Evolutionary conservation across 169 alveolate species (phyloP), one percentile per base, ranked within the genome.

Genomic region (Eimeria falciformis): DNA sequence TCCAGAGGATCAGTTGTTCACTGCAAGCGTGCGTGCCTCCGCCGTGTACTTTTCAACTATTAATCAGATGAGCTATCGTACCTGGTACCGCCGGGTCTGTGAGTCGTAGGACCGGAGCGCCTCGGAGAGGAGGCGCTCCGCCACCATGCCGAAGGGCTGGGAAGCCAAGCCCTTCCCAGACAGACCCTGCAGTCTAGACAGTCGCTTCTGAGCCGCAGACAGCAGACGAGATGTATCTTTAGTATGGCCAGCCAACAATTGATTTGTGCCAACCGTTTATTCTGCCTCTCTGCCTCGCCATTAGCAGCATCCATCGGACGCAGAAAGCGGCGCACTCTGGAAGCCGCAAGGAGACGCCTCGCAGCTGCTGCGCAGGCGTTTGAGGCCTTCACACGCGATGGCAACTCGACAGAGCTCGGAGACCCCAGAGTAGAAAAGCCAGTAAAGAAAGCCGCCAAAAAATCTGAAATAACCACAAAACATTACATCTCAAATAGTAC

Each of bases 21-120:
- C 62, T 50, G 62, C 7, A 50, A 14, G 62, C 62, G n/a, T n/a
- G n/a, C n/a, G n/a, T n/a, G n/a, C n/a, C n/a, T n/a, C n/a, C n/a
- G n/a, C n/a, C n/a, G n/a, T n/a, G n/a, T n/a, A n/a, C n/a, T n/a
- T n/a, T n/a, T n/a, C n/a, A n/a, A n/a, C n/a, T n/a, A n/a, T n/a
- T n/a, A n/a, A n/a, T n/a, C n/a, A n/a, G n/a, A n/a, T n/a, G n/a
- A n/a, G n/a, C 62, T 14, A 11, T 45, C 89, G 5, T 53, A 81
- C 89, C 89, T 81, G 89, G 25, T 55, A 81, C 73, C 58, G 62
- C 89, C 89, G 89, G 37, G 89, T 81, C 27, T 27, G 89, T 71
- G 50, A 55, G 45, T 81, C 89, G 77, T 81, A 81, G 1, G 27
- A 33, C 75, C 75, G 43, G 43, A 81, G 56, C 47, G 89, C 89